Evolutionary conservation across 129 eudicot species (phyloP).

Genomic region (Flaveria ramosissima): DNA sequence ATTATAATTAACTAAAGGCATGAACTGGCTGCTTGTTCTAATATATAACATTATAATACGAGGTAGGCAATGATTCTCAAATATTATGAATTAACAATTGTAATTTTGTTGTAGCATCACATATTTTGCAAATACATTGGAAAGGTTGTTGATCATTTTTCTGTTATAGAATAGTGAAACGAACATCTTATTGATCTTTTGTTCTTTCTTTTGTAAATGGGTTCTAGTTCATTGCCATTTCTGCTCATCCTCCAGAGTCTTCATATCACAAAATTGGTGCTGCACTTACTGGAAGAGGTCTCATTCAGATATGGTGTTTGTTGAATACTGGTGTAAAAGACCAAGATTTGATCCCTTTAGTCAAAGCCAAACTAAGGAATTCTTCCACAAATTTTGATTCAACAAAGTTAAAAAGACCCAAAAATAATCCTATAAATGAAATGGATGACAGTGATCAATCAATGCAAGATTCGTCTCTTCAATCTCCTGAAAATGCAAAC

Average conservation of each 20-base stretch:
- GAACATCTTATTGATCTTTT: not conserved
- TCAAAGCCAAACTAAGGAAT: constrained; percentile 32
- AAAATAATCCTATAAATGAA: constrained; percentile 24
- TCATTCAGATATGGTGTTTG: constrained; percentile 82
- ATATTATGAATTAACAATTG: not conserved
- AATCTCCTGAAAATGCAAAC: constrained; percentile 16
- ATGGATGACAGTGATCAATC: not conserved
- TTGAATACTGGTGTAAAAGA: constrained; percentile 34
- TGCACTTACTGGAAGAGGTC: constrained; percentile 77
- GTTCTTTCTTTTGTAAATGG: constrained; percentile 5
- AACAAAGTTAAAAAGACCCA: constrained; percentile 21
- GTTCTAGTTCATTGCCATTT: constrained; percentile 73
- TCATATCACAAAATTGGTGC: constrained; percentile 83
- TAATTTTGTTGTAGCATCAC: not conserved
- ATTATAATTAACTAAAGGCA: not conserved
- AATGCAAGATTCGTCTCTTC: not conserved
- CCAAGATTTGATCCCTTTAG: constrained; percentile 31
- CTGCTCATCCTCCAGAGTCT: constrained; percentile 95
- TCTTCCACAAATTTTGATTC: constrained; percentile 12
- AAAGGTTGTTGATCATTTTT: constrained; percentile 2
- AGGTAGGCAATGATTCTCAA: not conserved
- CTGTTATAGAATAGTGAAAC: not conserved
- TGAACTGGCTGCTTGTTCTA: no score
- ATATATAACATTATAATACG: not conserved
- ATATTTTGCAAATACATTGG: not conserved